These are phyloP conservation scores for Selenicereus undatus DNA, from an alignment of 148 eudicot genomes.

Conservation along the genomic window DNA sequence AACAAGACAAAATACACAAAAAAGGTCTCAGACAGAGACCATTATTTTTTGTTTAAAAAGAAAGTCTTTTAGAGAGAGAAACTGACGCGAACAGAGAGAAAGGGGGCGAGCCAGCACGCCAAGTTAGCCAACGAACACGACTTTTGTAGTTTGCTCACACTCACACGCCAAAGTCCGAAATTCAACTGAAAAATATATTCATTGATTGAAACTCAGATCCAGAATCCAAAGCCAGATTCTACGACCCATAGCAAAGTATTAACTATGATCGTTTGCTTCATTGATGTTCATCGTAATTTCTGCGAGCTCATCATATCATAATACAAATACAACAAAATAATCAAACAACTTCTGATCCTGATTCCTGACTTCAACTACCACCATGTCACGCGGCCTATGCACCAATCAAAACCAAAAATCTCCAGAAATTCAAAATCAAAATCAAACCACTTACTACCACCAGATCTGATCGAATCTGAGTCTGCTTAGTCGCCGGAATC, in stretches of 20 bases:
- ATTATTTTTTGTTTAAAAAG: no score
- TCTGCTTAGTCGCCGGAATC: conserved; percentile 47
- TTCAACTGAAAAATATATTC: not conserved
- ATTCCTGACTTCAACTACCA: not conserved
- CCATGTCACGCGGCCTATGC: not conserved
- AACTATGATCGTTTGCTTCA: not conserved
- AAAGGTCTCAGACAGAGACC: not conserved
- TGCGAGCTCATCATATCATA: no score
- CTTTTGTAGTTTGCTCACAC: not conserved
- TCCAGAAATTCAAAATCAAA: no score
- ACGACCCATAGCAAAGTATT: not conserved
- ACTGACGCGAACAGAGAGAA: not conserved
- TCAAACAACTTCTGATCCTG: not conserved
- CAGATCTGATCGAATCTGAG: not conserved
- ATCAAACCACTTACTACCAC: not conserved
- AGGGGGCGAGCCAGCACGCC: not conserved
- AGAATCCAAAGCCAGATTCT: not conserved
- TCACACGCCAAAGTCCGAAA: not conserved
- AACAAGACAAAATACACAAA: not conserved
- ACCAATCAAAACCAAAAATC: not conserved
- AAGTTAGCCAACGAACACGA: not conserved
- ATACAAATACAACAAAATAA: not conserved
- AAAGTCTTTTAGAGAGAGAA: not conserved
- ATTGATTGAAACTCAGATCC: not conserved
- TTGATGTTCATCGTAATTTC: not conserved